Evolutionary conservation across 2,329 filamentous ascomycete species (phyloP).

Genomic region (Onygenales sp.): DNA sequence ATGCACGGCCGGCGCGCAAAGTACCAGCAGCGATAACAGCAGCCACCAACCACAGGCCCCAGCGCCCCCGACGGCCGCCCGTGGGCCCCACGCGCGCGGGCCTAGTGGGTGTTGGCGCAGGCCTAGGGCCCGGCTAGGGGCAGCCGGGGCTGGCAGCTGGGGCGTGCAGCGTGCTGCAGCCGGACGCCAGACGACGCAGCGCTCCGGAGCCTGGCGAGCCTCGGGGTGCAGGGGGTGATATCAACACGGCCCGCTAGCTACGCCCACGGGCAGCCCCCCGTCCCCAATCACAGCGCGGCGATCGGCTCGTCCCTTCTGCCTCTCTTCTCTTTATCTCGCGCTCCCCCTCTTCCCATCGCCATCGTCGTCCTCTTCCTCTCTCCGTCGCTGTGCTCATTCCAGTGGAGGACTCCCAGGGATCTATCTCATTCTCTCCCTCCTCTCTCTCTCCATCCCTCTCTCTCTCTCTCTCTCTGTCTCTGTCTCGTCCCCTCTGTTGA

Average conservation of each 20-base stretch:
- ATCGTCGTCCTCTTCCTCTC: constrained; percentile 7
- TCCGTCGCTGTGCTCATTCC: background rate
- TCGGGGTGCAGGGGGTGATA: too few relatives aligned
- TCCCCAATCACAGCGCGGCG: background rate
- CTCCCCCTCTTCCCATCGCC: constrained; percentile 7
- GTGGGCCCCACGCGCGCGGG: too few relatives aligned
- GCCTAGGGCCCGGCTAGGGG: too few relatives aligned
- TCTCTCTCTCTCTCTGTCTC: background rate
- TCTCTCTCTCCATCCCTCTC: background rate
- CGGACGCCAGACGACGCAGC: too few relatives aligned
- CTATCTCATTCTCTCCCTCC: background rate
- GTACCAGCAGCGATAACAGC: too few relatives aligned
- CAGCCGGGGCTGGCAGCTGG: too few relatives aligned
- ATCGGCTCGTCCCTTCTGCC: background rate
- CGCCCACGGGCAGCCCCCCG: constrained; percentile 1
- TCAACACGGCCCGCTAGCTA: background rate
- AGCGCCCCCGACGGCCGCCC: too few relatives aligned
- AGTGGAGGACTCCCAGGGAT: constrained; percentile 4
- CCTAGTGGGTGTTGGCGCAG: too few relatives aligned
- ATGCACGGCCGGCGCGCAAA: too few relatives aligned
- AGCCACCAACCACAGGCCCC: too few relatives aligned
- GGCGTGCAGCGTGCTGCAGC: too few relatives aligned
- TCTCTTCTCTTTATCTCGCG: background rate
- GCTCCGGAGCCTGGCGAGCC: too few relatives aligned
- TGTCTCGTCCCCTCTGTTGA: background rate